Base-by-base conservation (phyloP, 2,329 filamentous ascomycete species). In the Talaromyces sp. region DNA sequence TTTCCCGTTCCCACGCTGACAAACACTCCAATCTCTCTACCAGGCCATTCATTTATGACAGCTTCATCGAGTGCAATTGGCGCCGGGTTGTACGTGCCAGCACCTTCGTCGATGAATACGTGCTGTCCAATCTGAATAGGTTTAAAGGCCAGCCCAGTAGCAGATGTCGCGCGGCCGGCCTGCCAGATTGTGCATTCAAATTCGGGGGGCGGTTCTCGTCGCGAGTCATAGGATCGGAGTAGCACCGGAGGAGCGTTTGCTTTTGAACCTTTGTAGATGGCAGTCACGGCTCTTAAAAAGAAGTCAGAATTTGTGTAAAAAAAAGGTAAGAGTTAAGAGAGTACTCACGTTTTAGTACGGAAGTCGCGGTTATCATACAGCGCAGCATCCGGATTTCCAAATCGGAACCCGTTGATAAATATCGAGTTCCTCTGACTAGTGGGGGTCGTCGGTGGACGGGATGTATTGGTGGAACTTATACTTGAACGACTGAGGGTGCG, bases 161-260 rank as follows among this genome's bases (percentile, higher is more conserved):
- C 91, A 58, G 85, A 91, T 0, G 95, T 99, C n/a, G 95, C 95
- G 62, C 95, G 86, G 11, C 95, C 95, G 4, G 95, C 95, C 77
- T 99, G 89, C 95, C 95, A 99, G 60, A 99, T 95, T 52, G 89
- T 96, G 76, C 93, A 96, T 70, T 96, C 90, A 63, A 91, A 93
- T 73, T 97, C 93, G 2, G 93, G 90, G 0, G 92, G 85, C 0
- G 93, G 89, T 73, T 98, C 95, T 74, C 89, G 91, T 68, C 93
- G 85, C 17, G 95, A 98, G 73, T 98, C 93, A 76, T 99, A 99
- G 1, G 93, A 98, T 65, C 95, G 88, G 59, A 99, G 80, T 62
- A 98, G 76, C 9, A 88, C 88, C 2, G 93, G 84, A 1, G 85
- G 81, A 7, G 85, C 84, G 43, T 86, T 85, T 66, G 84, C 86